Evolutionary conservation across 768 basidiomycete genomes (phyloP), one percentile per base, ranked within the genome.

Genomic region (Antrodiella citrinella): DNA sequence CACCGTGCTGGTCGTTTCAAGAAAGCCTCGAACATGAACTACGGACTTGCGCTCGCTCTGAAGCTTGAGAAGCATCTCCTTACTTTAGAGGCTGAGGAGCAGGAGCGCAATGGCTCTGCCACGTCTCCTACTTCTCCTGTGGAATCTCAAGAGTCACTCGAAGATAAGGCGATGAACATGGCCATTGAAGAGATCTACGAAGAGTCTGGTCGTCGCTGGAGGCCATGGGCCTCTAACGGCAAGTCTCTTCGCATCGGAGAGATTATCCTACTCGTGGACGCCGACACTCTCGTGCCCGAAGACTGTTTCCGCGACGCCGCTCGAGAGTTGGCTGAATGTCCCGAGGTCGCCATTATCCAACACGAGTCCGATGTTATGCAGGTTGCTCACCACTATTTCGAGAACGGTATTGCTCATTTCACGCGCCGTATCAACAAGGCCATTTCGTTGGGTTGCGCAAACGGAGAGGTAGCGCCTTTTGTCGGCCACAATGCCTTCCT

Each of bases 21-120:
- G 74, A 95, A 95, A 67, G 91, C 91, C 1, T 84, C 81, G 12
- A 95, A 95, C 67, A 82, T 94, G 84, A 95, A 94, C 63, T 91
- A 86, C 58, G 89, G 77, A 0, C 71, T 75, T 13, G 67, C 80
- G 58, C 72, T 91, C 4, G 82, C 82, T 4, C 70, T 90, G 23
- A 76, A 80, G 50, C 63, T 79, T 53, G 78, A 80, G 60, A 70
- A 72, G 51, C 63, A 72, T 44, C 69, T 81, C 45, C 70, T 69
- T 4, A 58, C 60, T 12, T 67, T 82, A 12, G 77, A 81, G 58
- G 65, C 68, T 7, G 66, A 60, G 19, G n/a, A n/a, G n/a, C n/a
- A n/a, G n/a, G n/a, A n/a, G n/a, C n/a, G n/a, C n/a, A n/a, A n/a
- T n/a, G n/a, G n/a, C n/a, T n/a, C n/a, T n/a, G 61, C 68, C 13